Base-by-base conservation (phyloP, 2,329 filamentous ascomycete species). In the Fusarium verrucosum region DNA sequence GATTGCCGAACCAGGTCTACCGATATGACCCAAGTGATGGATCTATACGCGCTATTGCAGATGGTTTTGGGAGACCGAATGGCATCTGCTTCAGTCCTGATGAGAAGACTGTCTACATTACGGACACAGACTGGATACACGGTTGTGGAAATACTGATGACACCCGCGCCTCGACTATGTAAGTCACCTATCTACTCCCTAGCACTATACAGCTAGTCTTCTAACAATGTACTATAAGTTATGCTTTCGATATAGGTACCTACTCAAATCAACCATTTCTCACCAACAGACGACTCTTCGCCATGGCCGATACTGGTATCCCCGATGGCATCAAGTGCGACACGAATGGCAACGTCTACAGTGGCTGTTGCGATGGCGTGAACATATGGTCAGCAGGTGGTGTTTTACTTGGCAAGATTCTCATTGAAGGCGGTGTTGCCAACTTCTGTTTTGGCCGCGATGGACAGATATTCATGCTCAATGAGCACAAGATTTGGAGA, bases 281-380 rank as follows among this genome's bases (percentile, higher is more conserved):
- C 22, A 71, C 64, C 2, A 85, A 85, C 65, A 76, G 79, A 16
- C 76, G 83, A 26, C 69, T 85, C 0, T 86, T 87, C 57, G 81
- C 82, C 3, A 80, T 82, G 69, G 80, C 80, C 1, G 79, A 81
- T 36, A 74, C 69, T 0, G 82, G 82, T 0, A 75, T 83, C 4
- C 83, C 83, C 0, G 80, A 76, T 58, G 78, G 76, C n/a, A 81
- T 83, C 53, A 81, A 82, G 53, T 80, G 78, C 52, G 81, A 83
- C 44, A 62, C 75, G 0, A 47, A 76, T 6, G 82, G 82, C 1
- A 83, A 84, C 50, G 78, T 85, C 1, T 84, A 83, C 70, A 74
- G 78, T 28, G 82, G 80, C 4, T 81, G 79, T 43, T 80, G 80
- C 4, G 82, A 84, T 56, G 82, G 82, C 5, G 70, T 85, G 11